A percentile compares a stretch with the other conserved stretches of the same genome.
phyloP scores from a whole-genome alignment of 306 rosid genomes.

The Rubus idaeus region DNA sequence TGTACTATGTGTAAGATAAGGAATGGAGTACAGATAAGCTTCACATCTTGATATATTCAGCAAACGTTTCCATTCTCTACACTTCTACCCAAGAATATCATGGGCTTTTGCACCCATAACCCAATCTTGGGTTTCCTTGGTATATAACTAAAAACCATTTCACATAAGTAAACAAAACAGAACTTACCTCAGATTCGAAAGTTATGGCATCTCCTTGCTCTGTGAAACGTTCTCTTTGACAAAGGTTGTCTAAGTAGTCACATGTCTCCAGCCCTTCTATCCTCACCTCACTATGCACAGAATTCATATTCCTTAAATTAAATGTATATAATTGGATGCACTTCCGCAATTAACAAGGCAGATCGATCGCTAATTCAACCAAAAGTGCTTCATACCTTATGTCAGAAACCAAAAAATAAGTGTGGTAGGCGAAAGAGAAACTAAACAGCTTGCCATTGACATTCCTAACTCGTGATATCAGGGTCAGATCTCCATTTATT shows the following conservation, averaged over 20 bases:
- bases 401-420: slow-evolving; percentile 79
- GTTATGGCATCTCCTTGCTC: slow-evolving; percentile 96
- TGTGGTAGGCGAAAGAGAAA: slow-evolving; percentile 90
- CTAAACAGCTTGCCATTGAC: slow-evolving; percentile 75
- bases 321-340: neutral
- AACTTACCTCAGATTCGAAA: slow-evolving; percentile 83
- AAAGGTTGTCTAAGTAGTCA: slow-evolving; percentile 82
- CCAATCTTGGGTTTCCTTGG: neutral
- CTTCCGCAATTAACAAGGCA: neutral
- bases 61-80: neutral
- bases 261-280: slow-evolving; percentile 92
- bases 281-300: slow-evolving; percentile 71
- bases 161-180: neutral
- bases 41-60: neutral
- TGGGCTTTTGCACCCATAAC: neutral
- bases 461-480: slow-evolving; percentile 79
- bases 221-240: slow-evolving; percentile 76
- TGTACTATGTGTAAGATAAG: neutral
- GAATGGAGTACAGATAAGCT: neutral
- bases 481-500: slow-evolving; percentile 52
- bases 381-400: slow-evolving; percentile 55
- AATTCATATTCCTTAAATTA: slow-evolving; percentile 1
- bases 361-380: neutral
- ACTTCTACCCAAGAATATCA: neutral
- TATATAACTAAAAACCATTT: neutral